Base-by-base conservation (phyloP, 352 stramenopile species). In the Phytopythium boreale region DNA sequence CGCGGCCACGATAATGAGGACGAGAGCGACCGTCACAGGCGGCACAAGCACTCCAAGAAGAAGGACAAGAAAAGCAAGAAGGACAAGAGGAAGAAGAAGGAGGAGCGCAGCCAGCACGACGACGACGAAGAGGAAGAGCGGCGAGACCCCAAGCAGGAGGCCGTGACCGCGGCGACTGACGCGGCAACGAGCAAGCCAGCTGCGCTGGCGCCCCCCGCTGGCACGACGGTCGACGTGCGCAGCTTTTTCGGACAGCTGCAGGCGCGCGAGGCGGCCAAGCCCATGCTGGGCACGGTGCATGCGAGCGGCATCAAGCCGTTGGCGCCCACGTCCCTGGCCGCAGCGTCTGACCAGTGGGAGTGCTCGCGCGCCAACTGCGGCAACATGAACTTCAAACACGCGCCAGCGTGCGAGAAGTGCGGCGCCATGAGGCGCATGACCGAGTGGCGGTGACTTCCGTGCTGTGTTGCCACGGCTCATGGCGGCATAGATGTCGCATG, bases 351-450 rank as follows among this genome's bases (percentile, higher is more conserved):
- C 55, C 73, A 89, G 59, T 93, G 84, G 84, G 84, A 91, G 50
- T 93, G 84, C 58, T 72, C 67, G 59, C 88, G 87, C 47, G 71
- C 78, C 44, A 74, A 73, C 15, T 93, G 84, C 46, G 84, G 84
- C 31, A 69, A 93, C 55, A 77, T 76, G 64, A 93, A 93, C 68
- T 82, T 59, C 29, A 93, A 90, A 59, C 72, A 87, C 55, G 78
- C 82, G 12, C 57, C 69, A 2, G 63, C 74, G 12, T 93, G 84
- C 67, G 87, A 69, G 61, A 90, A 93, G 62, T 93, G 84, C 61
- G 80, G 80, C 46, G 80, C 84, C 15, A 93, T 93, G 80, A 89
- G 89, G 70, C 82, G 84, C 29, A 75, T 93, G 66, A 86, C 66
- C 31, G 80, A 93, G 70, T 93, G 84, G 84, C 71, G 84, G 52